Evolutionary conservation across 2,329 filamentous ascomycete genomes (phyloP).

Genomic region (Pseudocercospora musae): DNA sequence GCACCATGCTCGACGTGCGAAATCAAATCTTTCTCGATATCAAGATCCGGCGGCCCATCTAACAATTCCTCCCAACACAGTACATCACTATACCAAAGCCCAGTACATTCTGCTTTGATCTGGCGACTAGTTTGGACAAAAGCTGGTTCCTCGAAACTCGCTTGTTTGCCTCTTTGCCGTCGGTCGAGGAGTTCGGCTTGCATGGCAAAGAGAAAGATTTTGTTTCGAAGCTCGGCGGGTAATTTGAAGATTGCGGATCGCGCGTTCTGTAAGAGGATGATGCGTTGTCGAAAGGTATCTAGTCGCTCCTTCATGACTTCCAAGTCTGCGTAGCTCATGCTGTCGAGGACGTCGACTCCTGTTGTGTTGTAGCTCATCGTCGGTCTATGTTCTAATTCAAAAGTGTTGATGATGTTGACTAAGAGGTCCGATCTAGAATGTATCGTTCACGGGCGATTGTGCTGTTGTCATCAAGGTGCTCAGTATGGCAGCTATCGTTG

Average conservation of each 20-base stretch:
- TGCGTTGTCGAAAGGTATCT: conserved; percentile 17
- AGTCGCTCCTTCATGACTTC: conserved; percentile 18
- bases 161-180: conserved; percentile 3
- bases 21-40: too few species aligned
- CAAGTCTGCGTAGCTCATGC: conserved; percentile 15
- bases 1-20: background rate
- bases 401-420: background rate
- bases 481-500: too few species aligned
- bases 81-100: conserved; percentile 20
- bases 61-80: conserved; percentile 22
- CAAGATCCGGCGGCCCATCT: background rate
- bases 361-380: background rate
- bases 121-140: conserved; percentile 19
- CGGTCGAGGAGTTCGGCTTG: conserved; percentile 17
- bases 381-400: background rate
- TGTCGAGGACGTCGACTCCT: conserved; percentile 9
- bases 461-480: conserved; percentile 4
- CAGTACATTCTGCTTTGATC: conserved; percentile 15
- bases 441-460: background rate
- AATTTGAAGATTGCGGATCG: conserved; percentile 17
- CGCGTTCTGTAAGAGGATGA: conserved; percentile 20
- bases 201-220: conserved; percentile 21
- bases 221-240: conserved; percentile 19
- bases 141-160: conserved; percentile 14
- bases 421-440: background rate